Percentiles rank a stretch among this genome's conserved stretches.
Conservation (phyloP, 1,284 basidiomycete genomes). For the Psilocybe mexicana region DNA sequence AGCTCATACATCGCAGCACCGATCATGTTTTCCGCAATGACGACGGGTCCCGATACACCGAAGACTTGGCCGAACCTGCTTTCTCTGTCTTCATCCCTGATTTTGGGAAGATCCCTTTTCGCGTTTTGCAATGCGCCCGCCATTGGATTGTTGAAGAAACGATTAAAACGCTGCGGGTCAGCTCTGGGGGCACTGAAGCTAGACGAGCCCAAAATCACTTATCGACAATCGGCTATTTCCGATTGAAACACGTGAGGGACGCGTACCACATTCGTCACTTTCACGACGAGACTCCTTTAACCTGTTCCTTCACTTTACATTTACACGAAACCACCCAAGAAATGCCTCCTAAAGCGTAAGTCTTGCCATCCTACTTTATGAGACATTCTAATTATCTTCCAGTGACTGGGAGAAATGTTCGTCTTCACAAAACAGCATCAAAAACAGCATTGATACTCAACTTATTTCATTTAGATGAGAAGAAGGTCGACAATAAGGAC, state of each 20-base stretch:
- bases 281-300: neutral
- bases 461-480: constrained; percentile 58
- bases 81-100: constrained; percentile 89
- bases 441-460: constrained; percentile 12
- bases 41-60: constrained; percentile 95
- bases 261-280: constrained; percentile 21
- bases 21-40: constrained; percentile 95
- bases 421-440: constrained; percentile 28
- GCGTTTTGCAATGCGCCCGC: constrained; percentile 92
- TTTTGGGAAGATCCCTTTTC: constrained; percentile 82
- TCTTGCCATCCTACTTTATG: constrained; percentile 19
- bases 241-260: constrained; percentile 35
- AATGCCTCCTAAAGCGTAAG: constrained; percentile 86
- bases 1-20: constrained; percentile 98
- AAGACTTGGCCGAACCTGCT: constrained; percentile 89
- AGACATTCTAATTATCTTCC: constrained; percentile 14
- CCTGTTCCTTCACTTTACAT: constrained; percentile 9
- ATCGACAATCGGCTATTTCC: constrained; percentile 30
- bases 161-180: constrained; percentile 1
- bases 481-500: constrained; percentile 79
- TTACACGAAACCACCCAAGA: constrained; percentile 24
- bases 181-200: neutral
- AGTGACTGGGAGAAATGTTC: constrained; percentile 98
- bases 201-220: constrained; percentile 9
- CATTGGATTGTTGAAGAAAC: constrained; percentile 44